These are phyloP conservation scores for Cyclotella kingstonii DNA, from an alignment of 108 stramenopile genomes.

Conservation along the genomic window DNA sequence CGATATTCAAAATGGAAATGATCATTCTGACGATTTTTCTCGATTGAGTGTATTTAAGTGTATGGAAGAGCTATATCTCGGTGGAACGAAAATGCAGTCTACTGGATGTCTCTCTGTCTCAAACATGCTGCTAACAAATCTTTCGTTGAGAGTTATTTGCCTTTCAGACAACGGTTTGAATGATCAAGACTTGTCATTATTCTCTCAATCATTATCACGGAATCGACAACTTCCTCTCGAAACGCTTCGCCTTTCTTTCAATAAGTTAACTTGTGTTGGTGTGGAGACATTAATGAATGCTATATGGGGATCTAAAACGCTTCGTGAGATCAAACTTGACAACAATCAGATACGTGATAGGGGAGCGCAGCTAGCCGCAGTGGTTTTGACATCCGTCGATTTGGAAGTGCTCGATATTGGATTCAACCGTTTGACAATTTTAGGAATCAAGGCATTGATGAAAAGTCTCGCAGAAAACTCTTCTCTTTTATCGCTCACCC, in stretches of 20 bases:
- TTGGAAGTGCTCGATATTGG: conserved; percentile 71
- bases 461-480: conserved; percentile 76
- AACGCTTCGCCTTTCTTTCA: conserved; percentile 63
- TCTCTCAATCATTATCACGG: conserved; percentile 71
- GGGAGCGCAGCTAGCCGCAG: conserved; percentile 80
- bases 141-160: conserved; percentile 52
- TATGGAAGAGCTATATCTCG: conserved; percentile 64
- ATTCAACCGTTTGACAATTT: conserved; percentile 76
- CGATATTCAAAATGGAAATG: conserved; percentile 28
- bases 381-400: conserved; percentile 69
- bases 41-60: conserved; percentile 30
- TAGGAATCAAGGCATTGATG: conserved; percentile 83
- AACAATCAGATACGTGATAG: conserved; percentile 81
- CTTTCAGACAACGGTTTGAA: conserved; percentile 62
- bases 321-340: conserved; percentile 70
- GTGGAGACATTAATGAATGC: conserved; percentile 87
- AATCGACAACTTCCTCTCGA: conserved; percentile 71
- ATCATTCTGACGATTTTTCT: conserved; percentile 41
- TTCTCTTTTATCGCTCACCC: conserved; percentile 46
- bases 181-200: conserved; percentile 62
- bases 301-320: conserved; percentile 75
- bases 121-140: conserved; percentile 68
- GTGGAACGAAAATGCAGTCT: conserved; percentile 49
- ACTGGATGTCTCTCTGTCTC: conserved; percentile 60
- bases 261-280: conserved; percentile 68